A percentile compares a stretch with the other conserved stretches of the same genome.
Conservation (phyloP, 192 early-diverging fungal species). For the Entomortierella chlamydospora region DNA sequence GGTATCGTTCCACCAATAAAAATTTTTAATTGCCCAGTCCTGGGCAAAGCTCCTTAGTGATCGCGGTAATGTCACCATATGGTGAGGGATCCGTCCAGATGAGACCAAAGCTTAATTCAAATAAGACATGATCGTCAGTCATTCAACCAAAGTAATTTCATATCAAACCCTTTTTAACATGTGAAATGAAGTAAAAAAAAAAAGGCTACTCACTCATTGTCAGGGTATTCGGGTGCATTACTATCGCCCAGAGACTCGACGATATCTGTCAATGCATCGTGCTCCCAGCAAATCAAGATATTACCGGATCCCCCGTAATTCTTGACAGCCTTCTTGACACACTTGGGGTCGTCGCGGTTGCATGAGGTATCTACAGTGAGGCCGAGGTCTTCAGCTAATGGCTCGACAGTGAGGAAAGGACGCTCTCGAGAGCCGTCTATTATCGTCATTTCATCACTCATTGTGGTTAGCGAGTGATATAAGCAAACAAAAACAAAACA, state of each 20-base stretch:
- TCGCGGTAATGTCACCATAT: conserved; percentile 12
- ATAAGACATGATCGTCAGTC: conserved; percentile 2
- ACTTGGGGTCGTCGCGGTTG: conserved; percentile 9
- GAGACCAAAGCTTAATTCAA: conserved; percentile 26
- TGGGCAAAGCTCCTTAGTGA: conserved; percentile 14
- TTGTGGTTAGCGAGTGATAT: no score
- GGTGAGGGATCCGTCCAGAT: conserved; percentile 27
- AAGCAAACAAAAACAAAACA: conserved; percentile 5
- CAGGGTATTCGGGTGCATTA: conserved; percentile 16
- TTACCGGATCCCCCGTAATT: conserved; percentile 26
- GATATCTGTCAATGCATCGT: conserved; percentile 15
- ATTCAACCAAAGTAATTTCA: conserved; percentile 5
- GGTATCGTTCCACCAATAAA: not conserved
- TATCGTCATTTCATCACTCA: no score
- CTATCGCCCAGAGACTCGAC: conserved; percentile 14
- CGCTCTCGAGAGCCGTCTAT: conserved; percentile 18
- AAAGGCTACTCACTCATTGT: conserved; percentile 21
- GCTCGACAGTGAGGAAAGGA: conserved; percentile 20
- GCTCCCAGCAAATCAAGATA: conserved; percentile 35
- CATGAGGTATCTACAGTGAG: conserved; percentile 17
- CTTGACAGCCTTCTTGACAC: conserved; percentile 29
- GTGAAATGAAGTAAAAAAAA: conserved; percentile 9
- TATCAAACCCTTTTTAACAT: conserved; percentile 21
- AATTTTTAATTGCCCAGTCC: conserved; percentile 21
- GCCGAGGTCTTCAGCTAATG: conserved; percentile 31